A percentile compares a stretch with the other conserved stretches of the same genome.
Evolutionary conservation across 1,284 basidiomycete genomes (phyloP).

Genomic region (Tremellales sp.): DNA sequence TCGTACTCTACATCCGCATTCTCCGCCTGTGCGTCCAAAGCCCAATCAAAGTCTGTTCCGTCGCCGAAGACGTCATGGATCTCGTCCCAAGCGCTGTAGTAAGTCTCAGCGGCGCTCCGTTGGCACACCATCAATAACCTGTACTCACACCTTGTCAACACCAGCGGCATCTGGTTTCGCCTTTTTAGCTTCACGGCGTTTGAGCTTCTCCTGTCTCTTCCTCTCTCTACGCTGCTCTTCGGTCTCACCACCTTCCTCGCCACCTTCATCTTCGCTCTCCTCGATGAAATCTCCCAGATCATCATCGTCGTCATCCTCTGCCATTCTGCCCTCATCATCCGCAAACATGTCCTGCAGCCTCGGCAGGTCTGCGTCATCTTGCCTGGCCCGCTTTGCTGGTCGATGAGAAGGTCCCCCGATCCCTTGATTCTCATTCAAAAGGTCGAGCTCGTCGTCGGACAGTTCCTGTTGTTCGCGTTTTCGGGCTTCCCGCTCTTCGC

Average conservation of each 20-base stretch:
- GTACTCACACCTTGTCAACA: constrained; percentile 75
- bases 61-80: constrained; percentile 96
- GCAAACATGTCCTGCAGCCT: constrained; percentile 44
- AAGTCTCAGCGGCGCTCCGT: constrained; percentile 19
- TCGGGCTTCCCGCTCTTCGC: constrained; percentile 25
- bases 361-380: constrained; percentile 28
- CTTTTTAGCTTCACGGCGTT: constrained; percentile 63
- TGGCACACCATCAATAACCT: background rate
- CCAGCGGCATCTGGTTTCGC: constrained; percentile 72
- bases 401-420: constrained; percentile 48
- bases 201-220: constrained; percentile 64
- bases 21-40: constrained; percentile 65
- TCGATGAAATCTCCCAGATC: constrained; percentile 83
- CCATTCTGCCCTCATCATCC: constrained; percentile 38
- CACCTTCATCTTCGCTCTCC: constrained; percentile 66
- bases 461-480: constrained; percentile 23
- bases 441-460: constrained; percentile 84
- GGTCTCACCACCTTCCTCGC: constrained; percentile 62
- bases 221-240: constrained; percentile 67
- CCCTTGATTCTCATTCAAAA: constrained; percentile 93
- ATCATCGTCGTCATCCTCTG: constrained; percentile 51
- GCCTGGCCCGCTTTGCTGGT: constrained; percentile 40
- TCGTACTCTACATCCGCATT: constrained; percentile 64
- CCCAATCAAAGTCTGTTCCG: constrained; percentile 95
- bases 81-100: constrained; percentile 95